These are phyloP conservation scores for Xerocomus minutiporus DNA, from an alignment of 1,284 basidiomycete genomes.

Conservation along the genomic window DNA sequence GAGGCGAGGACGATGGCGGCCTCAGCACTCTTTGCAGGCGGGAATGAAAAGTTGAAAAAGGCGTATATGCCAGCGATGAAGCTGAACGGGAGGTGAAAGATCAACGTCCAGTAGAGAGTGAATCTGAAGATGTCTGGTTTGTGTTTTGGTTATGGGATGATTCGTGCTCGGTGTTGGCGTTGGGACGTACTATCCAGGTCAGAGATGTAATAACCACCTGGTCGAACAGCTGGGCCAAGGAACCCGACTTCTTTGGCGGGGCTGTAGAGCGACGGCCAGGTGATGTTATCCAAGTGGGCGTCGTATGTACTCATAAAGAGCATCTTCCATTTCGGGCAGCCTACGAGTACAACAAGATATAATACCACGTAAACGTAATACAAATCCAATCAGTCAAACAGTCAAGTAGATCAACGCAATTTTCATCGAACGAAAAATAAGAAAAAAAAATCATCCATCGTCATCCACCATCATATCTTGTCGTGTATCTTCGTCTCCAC, in stretches of 20 bases:
- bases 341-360: not conserved
- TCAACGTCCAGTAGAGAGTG: constrained; percentile 80
- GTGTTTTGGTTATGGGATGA: not conserved
- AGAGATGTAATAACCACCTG: constrained; percentile 45
- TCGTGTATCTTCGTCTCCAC: constrained; percentile 3
- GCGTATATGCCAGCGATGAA: constrained; percentile 65
- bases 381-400: not conserved
- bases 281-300: constrained; percentile 19
- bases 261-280: constrained; percentile 57
- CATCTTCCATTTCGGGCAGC: constrained; percentile 2
- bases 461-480: constrained; percentile 18
- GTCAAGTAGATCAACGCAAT: not conserved
- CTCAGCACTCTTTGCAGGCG: constrained; percentile 33
- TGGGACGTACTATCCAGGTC: constrained; percentile 36
- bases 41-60: constrained; percentile 62
- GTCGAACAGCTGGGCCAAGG: constrained; percentile 35
- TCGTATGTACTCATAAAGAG: constrained; percentile 9
- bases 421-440: not conserved
- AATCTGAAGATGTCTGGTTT: constrained; percentile 73
- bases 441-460: constrained; percentile 9
- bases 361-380: not conserved
- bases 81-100: constrained; percentile 71
- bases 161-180: not conserved
- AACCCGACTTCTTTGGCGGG: constrained; percentile 49
- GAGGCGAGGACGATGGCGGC: constrained; percentile 5